Base-by-base conservation (phyloP, 2,329 filamentous ascomycete genomes). In the Biscogniauxia marginata region DNA sequence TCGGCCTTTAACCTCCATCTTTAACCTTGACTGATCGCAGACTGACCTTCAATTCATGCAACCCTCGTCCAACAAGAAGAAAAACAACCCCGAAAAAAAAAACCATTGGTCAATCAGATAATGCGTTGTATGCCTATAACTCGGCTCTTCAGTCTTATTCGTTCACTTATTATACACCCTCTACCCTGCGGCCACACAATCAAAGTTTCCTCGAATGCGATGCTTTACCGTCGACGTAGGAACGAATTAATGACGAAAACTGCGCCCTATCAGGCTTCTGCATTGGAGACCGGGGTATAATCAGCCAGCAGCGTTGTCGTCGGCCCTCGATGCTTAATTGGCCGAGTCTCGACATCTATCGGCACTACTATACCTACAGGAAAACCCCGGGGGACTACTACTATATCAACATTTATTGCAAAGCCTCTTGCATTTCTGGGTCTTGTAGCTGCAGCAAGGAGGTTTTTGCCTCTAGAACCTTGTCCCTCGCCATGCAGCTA, bases 231-330 rank as follows among this genome's bases (percentile, higher is more conserved):
- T 61, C 55, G 59, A 59, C 56, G 22, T 51, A 18, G 25, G 24
- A 6, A 55, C 51, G 62, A 47, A 54, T 61, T 53, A 19, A 23
- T 30, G 46, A 60, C 62, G 57, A 62, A 59, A 62, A 64, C 45
- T 50, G 20, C 25, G 39, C 23, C 59, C 59, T 60, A 62, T 63
- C 55, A 59, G 30, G 52, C 23, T 30, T 39, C 53, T 19, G 23
- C 49, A 47, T n/a, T 23, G 44, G 19, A 8, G 30, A 39, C 30
- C 30, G 30, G 30, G 30, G 30, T 39, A 39, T 39, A 39, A 53
- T 39, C 21, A 51, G 16, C 39, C 49, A 43, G 34, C 43, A 21
- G 49, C 25, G 49, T 16, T 44, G 49, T 19, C 13, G 34, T 51
- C n/a, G 39, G 8, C 18, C 48, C n/a, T 50, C 48, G 39, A 7